Evolutionary conservation across 768 basidiomycete species (phyloP).

Genomic region (Ramaria sp.): DNA sequence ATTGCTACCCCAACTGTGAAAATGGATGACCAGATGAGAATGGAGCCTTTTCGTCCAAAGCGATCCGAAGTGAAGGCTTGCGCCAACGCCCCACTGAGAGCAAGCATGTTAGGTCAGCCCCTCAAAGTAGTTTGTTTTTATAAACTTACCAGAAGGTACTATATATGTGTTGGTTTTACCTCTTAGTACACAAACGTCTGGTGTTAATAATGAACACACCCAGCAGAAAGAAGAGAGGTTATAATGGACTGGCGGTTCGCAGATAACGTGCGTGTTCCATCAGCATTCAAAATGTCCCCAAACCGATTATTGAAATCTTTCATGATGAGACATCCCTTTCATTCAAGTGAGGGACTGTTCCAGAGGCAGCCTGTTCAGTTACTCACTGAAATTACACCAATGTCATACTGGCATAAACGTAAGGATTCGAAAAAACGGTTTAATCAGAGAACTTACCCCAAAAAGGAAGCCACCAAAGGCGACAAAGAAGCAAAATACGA

Average conservation of each 20-base stretch:
- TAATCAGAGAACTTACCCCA: background rate
- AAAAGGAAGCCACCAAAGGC: slow-evolving; percentile 49
- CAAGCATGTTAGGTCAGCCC: background rate
- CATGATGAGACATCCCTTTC: slow-evolving; percentile 69
- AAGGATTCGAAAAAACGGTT: background rate
- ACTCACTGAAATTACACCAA: slow-evolving; percentile 63
- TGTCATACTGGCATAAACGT: slow-evolving; percentile 43
- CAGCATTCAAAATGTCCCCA: slow-evolving; percentile 32
- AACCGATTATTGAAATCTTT: slow-evolving; percentile 64
- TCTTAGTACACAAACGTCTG: background rate
- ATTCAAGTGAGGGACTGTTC: background rate
- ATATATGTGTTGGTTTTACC: background rate
- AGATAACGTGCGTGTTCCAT: slow-evolving; percentile 42
- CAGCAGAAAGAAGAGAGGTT: slow-evolving; percentile 67
- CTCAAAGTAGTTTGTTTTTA: background rate
- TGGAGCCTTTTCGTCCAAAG: slow-evolving; percentile 60
- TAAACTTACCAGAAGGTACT: slow-evolving; percentile 42
- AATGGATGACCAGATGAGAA: slow-evolving; percentile 64
- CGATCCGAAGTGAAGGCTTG: slow-evolving; percentile 70
- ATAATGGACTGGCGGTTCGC: slow-evolving; percentile 65
- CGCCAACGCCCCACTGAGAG: slow-evolving; percentile 50
- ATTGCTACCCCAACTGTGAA: slow-evolving; percentile 62
- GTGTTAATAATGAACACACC: slow-evolving; percentile 28
- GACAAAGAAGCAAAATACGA: slow-evolving; percentile 57
- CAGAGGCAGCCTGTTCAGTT: slow-evolving; percentile 1